A percentile compares a stretch with the other conserved stretches of the same genome.
Conservation (phyloP, 306 rosid species). For the Carpinus fangiana region DNA sequence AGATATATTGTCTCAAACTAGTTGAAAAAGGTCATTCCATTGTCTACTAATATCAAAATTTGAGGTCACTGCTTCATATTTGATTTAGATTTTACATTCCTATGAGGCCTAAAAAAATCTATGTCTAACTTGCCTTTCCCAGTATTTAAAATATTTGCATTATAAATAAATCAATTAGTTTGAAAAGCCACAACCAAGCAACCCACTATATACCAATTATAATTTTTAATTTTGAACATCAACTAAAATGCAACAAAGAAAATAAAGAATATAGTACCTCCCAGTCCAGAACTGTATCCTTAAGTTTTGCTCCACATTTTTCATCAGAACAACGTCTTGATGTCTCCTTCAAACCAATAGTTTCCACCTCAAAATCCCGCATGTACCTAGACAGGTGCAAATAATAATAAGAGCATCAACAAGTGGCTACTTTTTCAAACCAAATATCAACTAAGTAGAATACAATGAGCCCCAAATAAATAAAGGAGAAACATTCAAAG, state of each 20-base stretch:
- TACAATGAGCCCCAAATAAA: neutral
- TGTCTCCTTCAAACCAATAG: constrained; percentile 94
- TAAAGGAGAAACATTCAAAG: constrained; percentile 16
- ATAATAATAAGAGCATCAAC: neutral
- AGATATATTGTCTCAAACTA: neutral
- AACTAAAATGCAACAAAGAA: constrained; percentile 20
- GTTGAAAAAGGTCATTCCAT: neutral
- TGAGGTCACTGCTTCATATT: neutral
- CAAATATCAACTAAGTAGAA: constrained; percentile 10
- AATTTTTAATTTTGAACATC: constrained; percentile 14
- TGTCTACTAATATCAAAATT: no score
- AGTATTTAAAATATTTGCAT: neutral
- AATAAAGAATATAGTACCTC: constrained; percentile 58
- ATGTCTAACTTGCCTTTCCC: neutral
- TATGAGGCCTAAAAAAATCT: neutral
- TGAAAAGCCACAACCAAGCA: constrained; percentile 9
- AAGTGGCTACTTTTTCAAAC: neutral
- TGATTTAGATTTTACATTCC: neutral
- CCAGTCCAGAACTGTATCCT: constrained; percentile 99
- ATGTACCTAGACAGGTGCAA: constrained; percentile 58
- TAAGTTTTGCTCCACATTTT: constrained; percentile 73
- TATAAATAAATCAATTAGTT: constrained; percentile 10
- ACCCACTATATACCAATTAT: neutral
- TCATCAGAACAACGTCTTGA: constrained; percentile 71
- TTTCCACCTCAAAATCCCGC: constrained; percentile 94